Percentiles rank a stretch among this genome's conserved stretches.
Evolutionary conservation across 108 stramenopile genomes (phyloP).

Genomic region (Chaetoceros muelleri): DNA sequence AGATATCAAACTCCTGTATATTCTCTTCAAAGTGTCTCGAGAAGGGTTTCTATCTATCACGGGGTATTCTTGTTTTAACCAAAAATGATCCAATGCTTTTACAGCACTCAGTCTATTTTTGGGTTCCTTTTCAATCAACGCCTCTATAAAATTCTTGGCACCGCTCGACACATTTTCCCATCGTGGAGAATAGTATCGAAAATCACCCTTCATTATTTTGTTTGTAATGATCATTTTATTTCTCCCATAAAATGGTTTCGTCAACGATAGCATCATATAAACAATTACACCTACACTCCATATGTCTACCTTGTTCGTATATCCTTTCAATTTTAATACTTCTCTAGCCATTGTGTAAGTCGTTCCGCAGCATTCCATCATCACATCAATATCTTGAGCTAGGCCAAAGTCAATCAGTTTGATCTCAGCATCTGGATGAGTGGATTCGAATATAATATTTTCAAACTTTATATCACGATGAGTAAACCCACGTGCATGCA

Average conservation of each 20-base stretch:
- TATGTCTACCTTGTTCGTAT: slow-evolving; percentile 71
- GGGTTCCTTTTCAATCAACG: slow-evolving; percentile 53
- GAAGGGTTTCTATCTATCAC: slow-evolving; percentile 11
- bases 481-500: slow-evolving; percentile 45
- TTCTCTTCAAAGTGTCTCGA: slow-evolving; percentile 7
- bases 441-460: slow-evolving; percentile 26
- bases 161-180: slow-evolving; percentile 22
- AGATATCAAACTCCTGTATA: slow-evolving; percentile 20
- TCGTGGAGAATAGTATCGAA: slow-evolving; percentile 26
- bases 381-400: slow-evolving; percentile 9
- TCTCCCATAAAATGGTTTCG: slow-evolving; percentile 54
- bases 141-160: slow-evolving; percentile 48
- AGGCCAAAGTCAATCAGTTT: slow-evolving; percentile 48
- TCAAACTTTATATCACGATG: slow-evolving; percentile 55
- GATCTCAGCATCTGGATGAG: slow-evolving; percentile 23
- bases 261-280: slow-evolving; percentile 69
- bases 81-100: slow-evolving; percentile 33
- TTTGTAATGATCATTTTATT: slow-evolving; percentile 28
- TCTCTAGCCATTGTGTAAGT: slow-evolving; percentile 52
- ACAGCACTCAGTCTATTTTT: slow-evolving; percentile 32
- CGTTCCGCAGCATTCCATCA: slow-evolving; percentile 61
- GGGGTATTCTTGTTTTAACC: slow-evolving; percentile 39
- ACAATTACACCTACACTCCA: slow-evolving; percentile 98
- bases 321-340: background rate
- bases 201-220: slow-evolving; percentile 46